phyloP scores from a whole-genome alignment of 345 rosid species.

The Carallia pectinifolia region DNA sequence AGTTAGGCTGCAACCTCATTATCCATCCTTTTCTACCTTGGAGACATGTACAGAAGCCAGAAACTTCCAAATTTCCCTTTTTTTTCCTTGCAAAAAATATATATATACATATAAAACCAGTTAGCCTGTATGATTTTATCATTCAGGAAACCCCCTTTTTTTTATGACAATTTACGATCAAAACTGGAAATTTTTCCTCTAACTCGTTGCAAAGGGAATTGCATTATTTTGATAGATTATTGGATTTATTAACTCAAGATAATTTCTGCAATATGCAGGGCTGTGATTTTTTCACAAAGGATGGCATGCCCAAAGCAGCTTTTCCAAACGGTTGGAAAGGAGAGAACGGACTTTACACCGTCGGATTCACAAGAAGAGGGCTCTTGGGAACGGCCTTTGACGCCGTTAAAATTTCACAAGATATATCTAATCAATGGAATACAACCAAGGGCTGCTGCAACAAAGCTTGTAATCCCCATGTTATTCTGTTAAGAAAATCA shows the following conservation, averaged over 20 bases:
- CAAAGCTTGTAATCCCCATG: slow-evolving; percentile 38
- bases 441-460: slow-evolving; percentile 22
- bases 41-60: slow-evolving; percentile 33
- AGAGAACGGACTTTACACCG: slow-evolving; percentile 66
- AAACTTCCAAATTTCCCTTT: slow-evolving; percentile 38
- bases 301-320: slow-evolving; percentile 76
- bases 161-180: too few species aligned
- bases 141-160: background rate
- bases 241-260: background rate
- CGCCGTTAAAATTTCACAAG: slow-evolving; percentile 66
- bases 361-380: slow-evolving; percentile 86
- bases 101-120: slow-evolving; percentile 19
- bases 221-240: too few species aligned
- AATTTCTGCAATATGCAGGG: slow-evolving; percentile 32
- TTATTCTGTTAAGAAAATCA: slow-evolving; percentile 31
- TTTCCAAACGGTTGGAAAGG: slow-evolving; percentile 91
- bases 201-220: too few species aligned
- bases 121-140: slow-evolving; percentile 24
- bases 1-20: slow-evolving; percentile 5
- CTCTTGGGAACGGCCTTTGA: slow-evolving; percentile 71
- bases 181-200: too few species aligned
- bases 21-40: slow-evolving; percentile 42
- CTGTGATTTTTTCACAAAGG: slow-evolving; percentile 62
- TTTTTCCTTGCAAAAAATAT: slow-evolving; percentile 36
- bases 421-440: slow-evolving; percentile 59